Base-by-base conservation (phyloP, 73 alveolate species). In the Durusdinium trenchii region DNA sequence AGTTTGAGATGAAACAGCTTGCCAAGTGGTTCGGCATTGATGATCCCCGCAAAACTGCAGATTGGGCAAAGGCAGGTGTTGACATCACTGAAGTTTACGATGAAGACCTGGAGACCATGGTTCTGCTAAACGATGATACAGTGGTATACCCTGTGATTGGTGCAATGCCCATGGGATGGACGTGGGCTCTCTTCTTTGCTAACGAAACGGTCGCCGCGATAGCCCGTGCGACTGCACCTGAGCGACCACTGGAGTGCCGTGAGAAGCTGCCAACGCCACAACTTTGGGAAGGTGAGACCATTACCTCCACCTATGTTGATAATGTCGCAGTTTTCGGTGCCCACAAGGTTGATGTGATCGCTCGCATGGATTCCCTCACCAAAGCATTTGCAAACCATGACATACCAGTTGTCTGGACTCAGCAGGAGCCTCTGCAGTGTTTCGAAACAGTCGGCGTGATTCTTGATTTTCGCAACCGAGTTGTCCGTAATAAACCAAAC, bases 131-230 rank as follows among this genome's bases (percentile, higher is more conserved):
- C 23, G 69, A 23, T 16, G 69, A 57, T 50, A 52, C 2, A 26
- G 42, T 38, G 32, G 16, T 46, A 30, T 82, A 48, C 32, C 93
- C 93, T 0, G 93, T 82, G 0, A 47, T 82, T 50, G 1, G 2
- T 1, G 91, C 36, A 16, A 45, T 79, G 64, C 91, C 91, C 0
- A 82, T 82, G 93, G 93, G 93, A 6, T 82, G 93, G 93, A 64
- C 12, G 12, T 64, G 79, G 79, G 79, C 79, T 16, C 79, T 64
- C 42, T 64, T 16, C 42, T 28, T 82, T 26, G 93, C 93, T 0
- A 82, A 82, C n/a, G 93, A 82, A 54, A 18, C 93, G 16, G 48
- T 82, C 14, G 93, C 93, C 2, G 0, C 9, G 3, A 46, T 47
- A 1, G 93, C 47, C 36, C 10, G 73, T 9, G 51, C 20, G 14